phyloP scores from a whole-genome alignment of 2,329 filamentous ascomycete genomes.

The Neofusicoccum kwambonambiense region DNA sequence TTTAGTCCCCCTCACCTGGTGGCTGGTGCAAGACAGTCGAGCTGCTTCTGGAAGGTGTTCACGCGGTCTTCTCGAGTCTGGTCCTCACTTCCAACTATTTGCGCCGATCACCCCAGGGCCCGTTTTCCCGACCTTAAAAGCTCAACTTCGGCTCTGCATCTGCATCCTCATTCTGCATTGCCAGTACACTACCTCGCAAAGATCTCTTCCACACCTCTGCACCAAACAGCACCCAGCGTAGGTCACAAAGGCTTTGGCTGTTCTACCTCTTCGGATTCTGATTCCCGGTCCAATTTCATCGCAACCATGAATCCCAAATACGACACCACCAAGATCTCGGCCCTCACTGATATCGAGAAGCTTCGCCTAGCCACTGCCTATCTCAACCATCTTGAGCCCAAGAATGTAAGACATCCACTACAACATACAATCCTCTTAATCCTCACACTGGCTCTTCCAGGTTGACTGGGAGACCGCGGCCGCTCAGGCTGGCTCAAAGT shows the following conservation, averaged over 20 bases:
- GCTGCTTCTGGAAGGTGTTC: background rate
- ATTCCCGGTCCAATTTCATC: background rate
- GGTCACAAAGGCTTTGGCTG: background rate
- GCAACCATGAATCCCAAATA: background rate
- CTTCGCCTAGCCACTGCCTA: background rate
- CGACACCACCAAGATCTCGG: background rate
- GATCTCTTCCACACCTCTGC: background rate
- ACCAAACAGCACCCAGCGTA: too few relatives aligned
- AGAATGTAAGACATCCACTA: background rate
- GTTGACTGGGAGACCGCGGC: background rate
- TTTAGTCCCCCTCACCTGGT: too few relatives aligned
- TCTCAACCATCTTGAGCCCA: background rate
- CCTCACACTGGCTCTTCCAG: background rate
- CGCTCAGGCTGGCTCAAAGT: background rate
- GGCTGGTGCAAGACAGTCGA: too few relatives aligned
- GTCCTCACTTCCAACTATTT: background rate
- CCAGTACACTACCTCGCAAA: background rate
- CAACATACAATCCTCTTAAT: too few relatives aligned
- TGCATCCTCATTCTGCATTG: background rate
- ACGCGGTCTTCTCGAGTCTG: background rate
- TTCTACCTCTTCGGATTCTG: background rate
- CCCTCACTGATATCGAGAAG: constrained; percentile 1
- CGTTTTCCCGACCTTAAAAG: background rate
- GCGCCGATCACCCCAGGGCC: background rate
- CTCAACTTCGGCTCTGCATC: background rate